Evolutionary conservation across 2,329 filamentous ascomycete species (phyloP).

Genomic region (Colletotrichum aenigma): DNA sequence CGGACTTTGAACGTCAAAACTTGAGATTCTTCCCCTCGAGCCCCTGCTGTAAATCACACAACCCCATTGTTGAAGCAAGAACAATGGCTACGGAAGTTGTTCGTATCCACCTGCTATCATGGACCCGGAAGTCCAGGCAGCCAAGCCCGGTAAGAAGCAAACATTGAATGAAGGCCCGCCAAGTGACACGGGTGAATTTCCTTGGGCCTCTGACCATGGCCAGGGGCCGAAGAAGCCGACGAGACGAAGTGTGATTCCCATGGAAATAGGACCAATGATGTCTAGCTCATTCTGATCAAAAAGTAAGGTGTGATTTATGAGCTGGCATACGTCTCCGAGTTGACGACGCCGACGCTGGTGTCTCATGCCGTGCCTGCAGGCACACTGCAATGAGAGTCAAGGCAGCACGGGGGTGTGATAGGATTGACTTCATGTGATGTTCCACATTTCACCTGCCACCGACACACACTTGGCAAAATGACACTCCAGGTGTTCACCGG

Average conservation of each 20-base stretch:
- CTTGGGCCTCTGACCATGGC: background rate
- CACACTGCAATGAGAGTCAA: background rate
- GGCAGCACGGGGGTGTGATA: background rate
- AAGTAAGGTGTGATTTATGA: background rate
- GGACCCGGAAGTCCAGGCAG: background rate
- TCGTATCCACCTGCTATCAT: background rate
- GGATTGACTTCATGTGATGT: background rate
- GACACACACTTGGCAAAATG: background rate
- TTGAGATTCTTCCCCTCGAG: background rate
- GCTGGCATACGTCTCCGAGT: background rate
- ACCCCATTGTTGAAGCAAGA: background rate
- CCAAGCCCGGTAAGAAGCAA: background rate
- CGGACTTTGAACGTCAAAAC: background rate
- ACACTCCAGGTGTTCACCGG: background rate
- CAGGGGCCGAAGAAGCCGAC: background rate
- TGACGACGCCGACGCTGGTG: background rate
- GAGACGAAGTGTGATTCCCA: background rate
- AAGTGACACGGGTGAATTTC: background rate
- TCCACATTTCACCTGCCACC: background rate
- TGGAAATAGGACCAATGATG: background rate
- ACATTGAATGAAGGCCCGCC: background rate
- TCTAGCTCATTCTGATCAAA: background rate
- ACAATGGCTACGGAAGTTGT: fast-evolving
- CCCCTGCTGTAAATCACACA: background rate
- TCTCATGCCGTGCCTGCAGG: background rate